phyloP scores from a whole-genome alignment of 331 rosid genomes.

The Phaseolus coccineus region DNA sequence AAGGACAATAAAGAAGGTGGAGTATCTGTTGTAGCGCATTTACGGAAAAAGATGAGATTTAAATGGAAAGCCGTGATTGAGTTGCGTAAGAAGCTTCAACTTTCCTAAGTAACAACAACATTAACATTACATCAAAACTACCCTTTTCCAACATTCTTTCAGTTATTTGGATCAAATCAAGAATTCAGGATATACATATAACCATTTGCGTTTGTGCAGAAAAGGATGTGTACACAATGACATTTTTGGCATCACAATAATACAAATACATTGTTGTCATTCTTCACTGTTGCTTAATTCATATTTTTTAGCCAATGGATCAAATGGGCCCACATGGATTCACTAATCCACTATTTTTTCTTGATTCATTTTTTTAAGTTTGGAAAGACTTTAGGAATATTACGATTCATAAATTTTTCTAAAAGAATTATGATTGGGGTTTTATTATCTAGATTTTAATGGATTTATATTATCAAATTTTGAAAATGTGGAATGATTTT shows the following conservation, averaged over 20 bases:
- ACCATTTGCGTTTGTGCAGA: background rate
- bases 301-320: background rate
- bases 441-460: no score
- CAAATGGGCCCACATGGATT: no score
- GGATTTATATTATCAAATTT: no score
- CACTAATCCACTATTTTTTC: no score
- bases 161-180: slow-evolving; percentile 13
- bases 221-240: background rate
- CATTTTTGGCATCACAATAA: background rate
- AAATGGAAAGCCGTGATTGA: slow-evolving; percentile 15
- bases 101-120: background rate
- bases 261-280: background rate
- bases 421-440: no score
- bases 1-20: background rate
- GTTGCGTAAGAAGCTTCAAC: slow-evolving; percentile 45
- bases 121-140: background rate
- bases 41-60: slow-evolving; percentile 9
- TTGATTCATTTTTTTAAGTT: no score
- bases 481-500: no score
- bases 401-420: no score
- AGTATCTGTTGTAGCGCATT: slow-evolving; percentile 27
- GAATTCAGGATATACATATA: slow-evolving; percentile 5
- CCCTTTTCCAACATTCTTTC: slow-evolving; percentile 37
- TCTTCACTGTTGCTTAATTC: background rate
- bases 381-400: no score